Base-by-base conservation (phyloP, 176 grass and related monocot species). In the Oryza rufipogon region DNA sequence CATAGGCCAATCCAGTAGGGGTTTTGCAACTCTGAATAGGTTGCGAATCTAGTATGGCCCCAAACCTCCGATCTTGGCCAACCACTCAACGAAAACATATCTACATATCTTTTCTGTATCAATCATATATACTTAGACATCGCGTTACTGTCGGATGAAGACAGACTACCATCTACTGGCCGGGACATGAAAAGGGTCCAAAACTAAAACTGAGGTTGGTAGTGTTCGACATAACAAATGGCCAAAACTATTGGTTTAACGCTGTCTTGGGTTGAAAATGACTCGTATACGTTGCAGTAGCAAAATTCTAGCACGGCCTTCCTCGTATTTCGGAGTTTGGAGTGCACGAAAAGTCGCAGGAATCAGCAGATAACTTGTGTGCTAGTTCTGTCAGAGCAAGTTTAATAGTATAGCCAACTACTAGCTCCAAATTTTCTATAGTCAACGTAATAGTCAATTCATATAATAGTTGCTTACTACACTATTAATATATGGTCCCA, bases 321-420 rank as follows among this genome's bases (percentile, higher is more conserved):
- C 83, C 71, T 86, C 61, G 48, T 65, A 77, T 60, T 65, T 61
- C 71, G 82, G 87, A 85, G 54, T 52, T 36, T 76, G 82, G 87
- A 85, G 54, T 71, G 75, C 73, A 73, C 11, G n/a, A 22, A 64
- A 64, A 78, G 60, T 9, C 17, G 12, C 13, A 30, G 22, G 28
- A 39, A 66, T 10, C 60, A 19, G 2, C 16, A 11, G 20, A 42
- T 19, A 5, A 64, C 34, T 8, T 34, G 36, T 6, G 36, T 5
- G 36, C 36, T 36, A 36, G 34, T 36, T 36, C 34, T 36, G 36
- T 61, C 38, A 26, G 26, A 26, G 26, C 26, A 26, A 26, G 26
- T 26, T 26, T 26, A 26, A 26, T 26, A 26, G 26, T 26, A 26
- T 26, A 26, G 26, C 26, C 26, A 26, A 26, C 26, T 26, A 26